Evolutionary conservation across 495 filamentous ascomycete genomes (phyloP).

Genomic region (Penicillium malachiteum): DNA sequence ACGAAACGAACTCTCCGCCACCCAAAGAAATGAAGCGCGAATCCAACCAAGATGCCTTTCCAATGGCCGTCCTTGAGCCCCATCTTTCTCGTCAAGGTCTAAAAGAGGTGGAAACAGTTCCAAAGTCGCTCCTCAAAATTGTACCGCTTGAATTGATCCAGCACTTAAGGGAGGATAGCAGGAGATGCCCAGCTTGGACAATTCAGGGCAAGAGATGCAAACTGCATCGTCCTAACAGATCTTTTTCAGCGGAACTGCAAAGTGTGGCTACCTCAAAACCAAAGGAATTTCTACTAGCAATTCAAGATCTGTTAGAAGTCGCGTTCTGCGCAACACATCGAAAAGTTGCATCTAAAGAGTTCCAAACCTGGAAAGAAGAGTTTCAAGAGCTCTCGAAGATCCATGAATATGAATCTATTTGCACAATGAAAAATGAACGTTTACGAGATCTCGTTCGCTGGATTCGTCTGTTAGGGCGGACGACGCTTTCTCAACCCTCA

Average conservation of each 20-base stretch:
- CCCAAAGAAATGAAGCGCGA: not conserved
- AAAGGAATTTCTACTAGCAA: not conserved
- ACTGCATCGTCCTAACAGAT: not conserved
- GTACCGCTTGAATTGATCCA: conserved; percentile 7
- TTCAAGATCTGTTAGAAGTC: conserved; percentile 2
- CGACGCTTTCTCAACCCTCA: not conserved
- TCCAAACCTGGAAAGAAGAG: conserved; percentile 11
- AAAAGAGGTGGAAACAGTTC: conserved; percentile 1
- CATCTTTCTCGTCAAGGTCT: not conserved
- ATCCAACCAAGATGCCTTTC: not conserved
- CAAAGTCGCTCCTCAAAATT: conserved; percentile 7
- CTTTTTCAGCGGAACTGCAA: conserved; percentile 1
- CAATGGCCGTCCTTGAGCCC: not conserved
- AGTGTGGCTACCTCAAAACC: not conserved
- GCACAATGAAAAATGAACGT: not conserved
- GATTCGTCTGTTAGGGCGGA: not conserved
- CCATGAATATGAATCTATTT: not conserved
- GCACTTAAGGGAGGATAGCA: conserved; percentile 5
- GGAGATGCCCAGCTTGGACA: conserved; percentile 9
- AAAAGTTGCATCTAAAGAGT: conserved; percentile 4
- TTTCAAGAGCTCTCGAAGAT: conserved; percentile 4
- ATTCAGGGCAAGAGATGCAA: conserved; percentile 8
- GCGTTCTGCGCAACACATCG: conserved; percentile 5
- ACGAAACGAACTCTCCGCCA: not conserved
- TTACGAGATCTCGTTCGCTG: conserved; percentile 6